Evolutionary conservation across 768 basidiomycete species (phyloP), one percentile per base, ranked within the genome.

Genomic region (Cystoderma amianthinum): DNA sequence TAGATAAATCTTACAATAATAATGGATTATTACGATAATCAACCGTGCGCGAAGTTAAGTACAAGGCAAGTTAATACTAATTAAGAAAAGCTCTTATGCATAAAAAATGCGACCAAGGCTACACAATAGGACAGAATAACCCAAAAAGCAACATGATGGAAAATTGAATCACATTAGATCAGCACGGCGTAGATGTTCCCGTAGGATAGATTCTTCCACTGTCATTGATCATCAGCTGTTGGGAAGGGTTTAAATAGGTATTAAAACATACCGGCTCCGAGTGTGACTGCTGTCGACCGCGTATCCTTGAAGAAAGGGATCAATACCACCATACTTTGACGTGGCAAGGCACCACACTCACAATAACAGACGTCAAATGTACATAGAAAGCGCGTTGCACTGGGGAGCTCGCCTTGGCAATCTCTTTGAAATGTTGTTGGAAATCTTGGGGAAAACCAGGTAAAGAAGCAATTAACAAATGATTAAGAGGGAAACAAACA

Each of bases 391-490:
- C 72, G 3, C 86, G 73, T 32, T 74, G 71, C 18, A 74, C 67
- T 10, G 82, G 80, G 1, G 85, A 85, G 47, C 71, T 62, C 33
- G 70, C 67, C 47, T 72, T 77, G 35, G 72, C 69, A 25, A 86
- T 82, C 40, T 88, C 85, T 53, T 76, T 84, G 60, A 90, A 88
- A 53, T 87, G 84, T 44, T 81, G 76, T 49, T 82, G 79, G 60
- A 90, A 86, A 58, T 88, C 86, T 89, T 36, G 7, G 37, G 18
- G 17, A 22, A 22, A 10, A 38, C 11, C 16, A 41, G 36, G 25
- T 17, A 33, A 44, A 30, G 21, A 17, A 35, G 16, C 23, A 23
- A 43, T 9, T 10, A 10, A 37, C 16, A 18, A 33, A 16, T 16
- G 13, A 42, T 13, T 22, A 41, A 34, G 21, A 41, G 38, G 19